A percentile compares a stretch with the other conserved stretches of the same genome.
phyloP scores from a whole-genome alignment of 2,329 filamentous ascomycete species.

The Drechslera avenae region DNA sequence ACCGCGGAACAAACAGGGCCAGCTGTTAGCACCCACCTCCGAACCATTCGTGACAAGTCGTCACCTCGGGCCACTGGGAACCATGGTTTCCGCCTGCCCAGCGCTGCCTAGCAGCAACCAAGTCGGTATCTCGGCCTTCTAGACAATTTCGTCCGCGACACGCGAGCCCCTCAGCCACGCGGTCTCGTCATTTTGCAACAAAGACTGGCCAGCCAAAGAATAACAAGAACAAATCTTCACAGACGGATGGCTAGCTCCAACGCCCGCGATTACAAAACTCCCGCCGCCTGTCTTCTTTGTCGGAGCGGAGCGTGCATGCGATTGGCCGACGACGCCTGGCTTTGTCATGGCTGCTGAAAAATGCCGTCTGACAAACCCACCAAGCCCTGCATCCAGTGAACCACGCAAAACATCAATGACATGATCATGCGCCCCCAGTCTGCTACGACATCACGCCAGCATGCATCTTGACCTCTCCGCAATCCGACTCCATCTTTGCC shows the following conservation, averaged over 20 bases:
- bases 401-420: slow-evolving; percentile 19
- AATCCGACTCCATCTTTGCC: slow-evolving; percentile 2
- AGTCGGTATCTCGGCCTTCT: not conserved
- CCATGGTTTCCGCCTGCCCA: slow-evolving; percentile 5
- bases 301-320: slow-evolving; percentile 6
- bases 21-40: slow-evolving; percentile 6
- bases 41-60: slow-evolving; percentile 6
- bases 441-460: too few species aligned
- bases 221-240: slow-evolving; percentile 15
- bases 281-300: not conserved
- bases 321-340: slow-evolving; percentile 24
- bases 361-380: slow-evolving; percentile 36
- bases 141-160: too few species aligned
- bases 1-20: not conserved
- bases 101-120: too few species aligned
- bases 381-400: slow-evolving; percentile 4
- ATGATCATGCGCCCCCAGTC: slow-evolving; percentile 13
- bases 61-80: slow-evolving; percentile 19
- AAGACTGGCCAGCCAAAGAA: not conserved
- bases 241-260: slow-evolving; percentile 14
- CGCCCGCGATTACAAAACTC: slow-evolving; percentile 18
- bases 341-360: slow-evolving; percentile 37
- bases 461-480: not conserved
- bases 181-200: not conserved
- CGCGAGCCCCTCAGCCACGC: not conserved